A percentile compares a stretch with the other conserved stretches of the same genome.
These are phyloP conservation scores for Oryza glumipatula DNA, from an alignment of 176 grass and related monocot genomes.

Conservation along the genomic window DNA sequence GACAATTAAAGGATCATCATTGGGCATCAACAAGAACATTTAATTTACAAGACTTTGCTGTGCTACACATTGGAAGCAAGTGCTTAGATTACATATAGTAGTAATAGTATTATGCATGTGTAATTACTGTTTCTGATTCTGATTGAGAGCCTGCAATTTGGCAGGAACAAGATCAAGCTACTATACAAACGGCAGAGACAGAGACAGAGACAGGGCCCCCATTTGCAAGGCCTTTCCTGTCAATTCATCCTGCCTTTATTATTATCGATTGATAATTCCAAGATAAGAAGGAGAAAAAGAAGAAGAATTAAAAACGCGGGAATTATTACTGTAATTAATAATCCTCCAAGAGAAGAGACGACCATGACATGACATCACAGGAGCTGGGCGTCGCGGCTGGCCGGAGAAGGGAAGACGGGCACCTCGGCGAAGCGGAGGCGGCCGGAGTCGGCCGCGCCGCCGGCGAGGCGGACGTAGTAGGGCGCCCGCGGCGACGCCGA, in stretches of 20 bases:
- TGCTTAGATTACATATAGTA: neutral
- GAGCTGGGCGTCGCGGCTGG: constrained; percentile 18
- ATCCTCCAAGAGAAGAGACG: neutral
- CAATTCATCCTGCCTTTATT: neutral
- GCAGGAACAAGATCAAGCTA: neutral
- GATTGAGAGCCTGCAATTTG: constrained; percentile 25
- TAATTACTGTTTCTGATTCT: neutral
- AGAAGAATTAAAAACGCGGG: neutral
- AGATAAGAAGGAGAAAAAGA: neutral
- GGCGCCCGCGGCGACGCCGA: constrained; percentile 25
- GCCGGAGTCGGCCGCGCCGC: constrained; percentile 23
- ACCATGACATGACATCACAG: neutral
- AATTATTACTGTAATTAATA: neutral
- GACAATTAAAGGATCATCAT: too few relatives aligned
- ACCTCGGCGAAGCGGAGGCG: neutral
- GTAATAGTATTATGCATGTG: neutral
- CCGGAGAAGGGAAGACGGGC: constrained; percentile 26
- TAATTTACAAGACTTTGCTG: constrained; percentile 12
- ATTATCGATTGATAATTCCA: neutral
- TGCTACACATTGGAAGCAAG: neutral
- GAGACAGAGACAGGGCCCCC: neutral
- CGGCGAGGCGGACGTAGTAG: constrained; percentile 48
- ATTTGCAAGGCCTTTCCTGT: neutral
- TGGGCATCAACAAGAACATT: neutral
- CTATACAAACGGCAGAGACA: neutral